Percentiles rank a stretch among this genome's conserved stretches.
Evolutionary conservation across 2,329 filamentous ascomycete species (phyloP).

Genomic region (Seiridium unicorne): DNA sequence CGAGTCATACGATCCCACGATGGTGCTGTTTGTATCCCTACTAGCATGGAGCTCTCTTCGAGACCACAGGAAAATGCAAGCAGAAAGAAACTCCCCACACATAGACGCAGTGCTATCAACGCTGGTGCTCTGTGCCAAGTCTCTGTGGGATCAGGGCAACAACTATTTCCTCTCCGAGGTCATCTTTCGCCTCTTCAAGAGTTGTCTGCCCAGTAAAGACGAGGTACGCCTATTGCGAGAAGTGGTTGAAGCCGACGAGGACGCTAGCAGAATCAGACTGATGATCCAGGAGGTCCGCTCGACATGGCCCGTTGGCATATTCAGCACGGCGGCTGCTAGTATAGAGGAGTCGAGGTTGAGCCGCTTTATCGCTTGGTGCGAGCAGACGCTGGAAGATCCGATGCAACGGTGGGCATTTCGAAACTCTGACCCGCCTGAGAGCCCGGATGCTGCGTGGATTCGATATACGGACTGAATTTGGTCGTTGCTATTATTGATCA

Average conservation of each 20-base stretch:
- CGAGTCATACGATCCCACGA: slow-evolving; percentile 17
- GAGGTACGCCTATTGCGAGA: slow-evolving; percentile 13
- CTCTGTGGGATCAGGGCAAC: slow-evolving; percentile 22
- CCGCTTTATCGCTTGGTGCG: slow-evolving; percentile 16
- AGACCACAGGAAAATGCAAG: slow-evolving; percentile 9
- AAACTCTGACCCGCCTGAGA: background rate
- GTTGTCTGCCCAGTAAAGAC: slow-evolving; percentile 16
- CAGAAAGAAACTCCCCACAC: background rate
- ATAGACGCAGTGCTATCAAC: slow-evolving; percentile 19
- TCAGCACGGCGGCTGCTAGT: slow-evolving; percentile 14
- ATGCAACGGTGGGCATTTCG: background rate
- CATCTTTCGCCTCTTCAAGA: slow-evolving; percentile 16
- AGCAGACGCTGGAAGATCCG: slow-evolving; percentile 8
- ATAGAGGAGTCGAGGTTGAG: slow-evolving; percentile 13
- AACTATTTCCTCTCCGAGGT: slow-evolving; percentile 20
- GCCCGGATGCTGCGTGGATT: background rate
- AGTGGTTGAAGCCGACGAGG: slow-evolving; percentile 12
- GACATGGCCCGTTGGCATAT: slow-evolving; percentile 21
- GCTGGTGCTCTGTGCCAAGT: slow-evolving; percentile 22
- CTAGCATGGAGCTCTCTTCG: slow-evolving; percentile 19
- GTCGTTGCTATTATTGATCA: background rate
- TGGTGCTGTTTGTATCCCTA: slow-evolving; percentile 17
- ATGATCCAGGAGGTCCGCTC: slow-evolving; percentile 20
- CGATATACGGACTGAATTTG: background rate
- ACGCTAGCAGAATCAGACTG: slow-evolving; percentile 9